These are phyloP conservation scores for Diplodia sapinea DNA, from an alignment of 2,329 filamentous ascomycete genomes.

Conservation along the genomic window DNA sequence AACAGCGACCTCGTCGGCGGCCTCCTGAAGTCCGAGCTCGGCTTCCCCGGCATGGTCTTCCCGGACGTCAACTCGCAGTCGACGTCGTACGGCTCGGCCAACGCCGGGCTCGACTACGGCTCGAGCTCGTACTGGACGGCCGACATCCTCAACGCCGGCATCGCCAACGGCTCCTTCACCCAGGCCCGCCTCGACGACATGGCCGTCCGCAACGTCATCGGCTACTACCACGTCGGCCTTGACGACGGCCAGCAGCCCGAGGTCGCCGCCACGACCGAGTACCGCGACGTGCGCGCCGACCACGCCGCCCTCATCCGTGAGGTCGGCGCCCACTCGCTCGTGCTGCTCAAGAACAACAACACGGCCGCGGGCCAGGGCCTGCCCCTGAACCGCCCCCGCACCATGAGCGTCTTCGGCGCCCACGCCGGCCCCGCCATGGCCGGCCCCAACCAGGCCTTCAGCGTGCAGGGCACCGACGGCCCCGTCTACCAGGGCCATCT, in stretches of 20 bases:
- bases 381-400: constrained; percentile 66
- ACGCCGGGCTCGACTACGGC: constrained; percentile 34
- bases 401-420: constrained; percentile 58
- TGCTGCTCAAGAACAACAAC: constrained; percentile 68
- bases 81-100: constrained; percentile 31
- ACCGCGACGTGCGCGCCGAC: constrained; percentile 41
- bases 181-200: constrained; percentile 43
- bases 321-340: constrained; percentile 53
- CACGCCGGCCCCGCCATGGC: constrained; percentile 45
- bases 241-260: constrained; percentile 53
- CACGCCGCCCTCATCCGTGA: constrained; percentile 48
- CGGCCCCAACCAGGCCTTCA: constrained; percentile 70
- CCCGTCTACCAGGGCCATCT: constrained; percentile 68
- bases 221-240: constrained; percentile 58
- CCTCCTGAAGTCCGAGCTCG: constrained; percentile 57
- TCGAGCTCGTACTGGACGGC: constrained; percentile 34
- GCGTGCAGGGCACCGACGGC: constrained; percentile 70
- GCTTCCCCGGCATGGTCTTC: constrained; percentile 41
- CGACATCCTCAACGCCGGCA: constrained; percentile 38
- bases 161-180: constrained; percentile 41
- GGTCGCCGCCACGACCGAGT: constrained; percentile 34
- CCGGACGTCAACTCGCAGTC: constrained; percentile 42
- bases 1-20: constrained; percentile 55
- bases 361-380: constrained; percentile 55
- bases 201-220: constrained; percentile 51